These are phyloP conservation scores for Fusarium anguioides DNA, from an alignment of 2,329 filamentous ascomycete species.

Conservation along the genomic window DNA sequence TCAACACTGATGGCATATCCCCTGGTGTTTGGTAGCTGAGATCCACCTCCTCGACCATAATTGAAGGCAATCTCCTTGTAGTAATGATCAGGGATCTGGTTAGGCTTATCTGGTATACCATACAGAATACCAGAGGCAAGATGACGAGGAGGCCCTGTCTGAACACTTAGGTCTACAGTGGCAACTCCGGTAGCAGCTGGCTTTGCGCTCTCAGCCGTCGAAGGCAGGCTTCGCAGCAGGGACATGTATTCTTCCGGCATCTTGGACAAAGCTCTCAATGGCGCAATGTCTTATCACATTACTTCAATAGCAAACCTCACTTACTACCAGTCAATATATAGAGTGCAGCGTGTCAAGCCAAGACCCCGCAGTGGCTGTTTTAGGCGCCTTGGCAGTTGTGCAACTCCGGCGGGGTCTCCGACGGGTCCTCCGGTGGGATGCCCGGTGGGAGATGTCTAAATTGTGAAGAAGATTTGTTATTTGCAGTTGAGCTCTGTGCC, in stretches of 20 bases:
- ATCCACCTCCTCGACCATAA: slow-evolving; percentile 23
- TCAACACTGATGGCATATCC: slow-evolving; percentile 1
- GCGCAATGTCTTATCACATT: no score
- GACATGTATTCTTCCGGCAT: slow-evolving; percentile 25
- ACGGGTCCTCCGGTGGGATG: no score
- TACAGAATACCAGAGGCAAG: slow-evolving; percentile 32
- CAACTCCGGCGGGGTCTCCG: no score
- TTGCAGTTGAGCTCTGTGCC: no score
- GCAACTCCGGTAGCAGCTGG: slow-evolving; percentile 1
- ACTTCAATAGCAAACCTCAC: no score
- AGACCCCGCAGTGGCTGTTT: no score
- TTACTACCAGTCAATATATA: no score
- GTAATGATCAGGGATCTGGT: slow-evolving; percentile 20
- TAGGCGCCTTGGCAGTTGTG: no score
- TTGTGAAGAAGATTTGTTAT: no score
- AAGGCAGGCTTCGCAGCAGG: neutral
- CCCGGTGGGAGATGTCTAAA: no score
- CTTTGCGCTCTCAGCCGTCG: neutral
- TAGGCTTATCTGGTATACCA: slow-evolving; percentile 21
- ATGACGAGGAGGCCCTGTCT: slow-evolving; percentile 10
- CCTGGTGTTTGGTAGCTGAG: slow-evolving; percentile 12
- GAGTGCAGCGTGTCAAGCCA: no score
- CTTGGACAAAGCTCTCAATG: no score
- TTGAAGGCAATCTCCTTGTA: slow-evolving; percentile 27
- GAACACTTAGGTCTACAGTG: neutral